phyloP scores from a whole-genome alignment of 169 alveolate species.

The Plasmodium malariae region DNA sequence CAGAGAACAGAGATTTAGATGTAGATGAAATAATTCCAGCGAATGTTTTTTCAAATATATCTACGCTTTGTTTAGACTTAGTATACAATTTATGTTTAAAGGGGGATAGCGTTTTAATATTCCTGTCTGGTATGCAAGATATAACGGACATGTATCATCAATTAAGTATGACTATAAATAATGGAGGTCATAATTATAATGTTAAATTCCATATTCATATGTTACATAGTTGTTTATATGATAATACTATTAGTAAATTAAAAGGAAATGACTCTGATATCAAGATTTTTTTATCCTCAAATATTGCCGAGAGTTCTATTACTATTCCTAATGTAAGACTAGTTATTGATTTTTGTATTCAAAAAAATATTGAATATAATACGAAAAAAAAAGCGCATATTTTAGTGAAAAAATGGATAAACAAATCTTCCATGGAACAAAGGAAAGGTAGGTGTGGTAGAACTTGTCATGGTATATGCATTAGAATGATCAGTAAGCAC shows the following conservation, averaged over 20 bases:
- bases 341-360: conserved; percentile 54
- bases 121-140: conserved; percentile 55
- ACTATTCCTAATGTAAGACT: conserved; percentile 56
- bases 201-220: conserved; percentile 18
- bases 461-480: conserved; percentile 63
- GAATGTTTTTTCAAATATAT: conserved; percentile 34
- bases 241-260: conserved; percentile 17
- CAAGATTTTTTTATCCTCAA: conserved; percentile 22
- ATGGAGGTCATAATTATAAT: not conserved
- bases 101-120: conserved; percentile 62
- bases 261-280: conserved; percentile 19
- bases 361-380: conserved; percentile 42
- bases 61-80: conserved; percentile 31
- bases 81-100: conserved; percentile 32
- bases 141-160: conserved; percentile 60
- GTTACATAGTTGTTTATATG: conserved; percentile 51
- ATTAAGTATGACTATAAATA: conserved; percentile 23
- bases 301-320: conserved; percentile 55
- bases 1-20: conserved; percentile 2
- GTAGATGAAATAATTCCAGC: conserved; percentile 56
- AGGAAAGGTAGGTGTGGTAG: conserved; percentile 62
- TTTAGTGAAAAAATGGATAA: conserved; percentile 33
- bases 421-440: conserved; percentile 62
- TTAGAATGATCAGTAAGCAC: conserved; percentile 52
- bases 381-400: conserved; percentile 33